Evolutionary conservation across 2,329 filamentous ascomycete genomes (phyloP).

Genomic region (Cladosporium sp.): DNA sequence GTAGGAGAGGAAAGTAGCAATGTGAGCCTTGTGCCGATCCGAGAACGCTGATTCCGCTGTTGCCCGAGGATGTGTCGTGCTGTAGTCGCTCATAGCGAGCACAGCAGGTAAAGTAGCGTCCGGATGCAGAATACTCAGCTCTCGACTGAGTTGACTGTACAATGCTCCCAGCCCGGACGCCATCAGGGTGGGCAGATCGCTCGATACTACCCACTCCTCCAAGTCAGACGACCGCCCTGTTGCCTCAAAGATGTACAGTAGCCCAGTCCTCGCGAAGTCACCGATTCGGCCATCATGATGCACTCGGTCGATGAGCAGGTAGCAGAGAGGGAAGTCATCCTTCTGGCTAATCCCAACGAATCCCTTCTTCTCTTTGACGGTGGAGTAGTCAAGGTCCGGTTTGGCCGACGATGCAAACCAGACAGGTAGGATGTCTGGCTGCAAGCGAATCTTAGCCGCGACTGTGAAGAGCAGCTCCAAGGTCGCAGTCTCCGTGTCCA

Average conservation of each 20-base stretch:
- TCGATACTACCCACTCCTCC: slow-evolving; percentile 96
- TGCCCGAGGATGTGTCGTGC: slow-evolving; percentile 62
- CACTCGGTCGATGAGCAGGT: slow-evolving; percentile 91
- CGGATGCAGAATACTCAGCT: slow-evolving; percentile 75
- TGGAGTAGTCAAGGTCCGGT: slow-evolving; percentile 30
- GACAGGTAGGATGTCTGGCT: slow-evolving; percentile 76
- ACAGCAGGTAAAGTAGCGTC: slow-evolving; percentile 71
- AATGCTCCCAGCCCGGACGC: slow-evolving; percentile 82
- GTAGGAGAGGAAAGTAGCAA: slow-evolving; percentile 91
- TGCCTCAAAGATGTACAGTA: slow-evolving; percentile 93
- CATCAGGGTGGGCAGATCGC: slow-evolving; percentile 94
- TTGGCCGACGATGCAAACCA: slow-evolving; percentile 67
- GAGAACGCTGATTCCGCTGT: slow-evolving; percentile 70
- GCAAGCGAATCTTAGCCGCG: slow-evolving; percentile 87
- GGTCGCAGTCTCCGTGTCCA: slow-evolving; percentile 79
- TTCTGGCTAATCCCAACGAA: slow-evolving; percentile 81
- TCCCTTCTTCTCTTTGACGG: slow-evolving; percentile 51
- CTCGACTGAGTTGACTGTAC: slow-evolving; percentile 65
- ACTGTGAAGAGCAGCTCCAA: slow-evolving; percentile 94
- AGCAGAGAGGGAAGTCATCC: slow-evolving; percentile 92
- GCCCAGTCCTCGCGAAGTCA: slow-evolving; percentile 88
- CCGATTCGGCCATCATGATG: slow-evolving; percentile 91
- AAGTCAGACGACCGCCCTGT: slow-evolving; percentile 74
- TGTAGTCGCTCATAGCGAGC: slow-evolving; percentile 82
- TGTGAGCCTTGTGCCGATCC: slow-evolving; percentile 71